Conservation (phyloP, 305 asterid species). For the Ajuga reptans region DNA sequence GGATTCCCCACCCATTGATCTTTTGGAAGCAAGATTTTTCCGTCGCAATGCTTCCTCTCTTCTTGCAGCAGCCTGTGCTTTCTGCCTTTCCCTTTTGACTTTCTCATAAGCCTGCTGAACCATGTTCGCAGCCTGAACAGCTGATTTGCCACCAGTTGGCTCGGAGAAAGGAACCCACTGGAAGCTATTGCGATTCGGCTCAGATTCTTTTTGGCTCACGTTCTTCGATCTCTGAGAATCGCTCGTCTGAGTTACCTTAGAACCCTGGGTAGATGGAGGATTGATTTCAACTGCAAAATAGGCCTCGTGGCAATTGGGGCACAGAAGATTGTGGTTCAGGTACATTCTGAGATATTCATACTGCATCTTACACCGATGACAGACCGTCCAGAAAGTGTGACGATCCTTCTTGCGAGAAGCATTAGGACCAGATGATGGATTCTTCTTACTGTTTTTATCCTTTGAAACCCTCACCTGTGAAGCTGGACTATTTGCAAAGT, state of each 20-base stretch:
- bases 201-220: constrained; percentile 23
- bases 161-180: constrained; percentile 67
- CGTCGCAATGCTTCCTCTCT: constrained; percentile 44
- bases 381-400: constrained; percentile 69
- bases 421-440: constrained; percentile 27
- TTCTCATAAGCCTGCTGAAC: constrained; percentile 70
- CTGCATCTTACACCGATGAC: constrained; percentile 72
- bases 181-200: constrained; percentile 28
- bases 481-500: constrained; percentile 40
- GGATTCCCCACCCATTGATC: constrained; percentile 34
- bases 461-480: constrained; percentile 35
- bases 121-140: constrained; percentile 63
- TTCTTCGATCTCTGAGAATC: constrained; percentile 23
- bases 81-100: constrained; percentile 68
- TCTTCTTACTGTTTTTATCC: constrained; percentile 32
- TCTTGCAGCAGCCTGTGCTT: constrained; percentile 60
- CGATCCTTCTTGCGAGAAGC: constrained; percentile 40
- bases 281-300: constrained; percentile 62
- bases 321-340: constrained; percentile 64
- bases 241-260: constrained; percentile 25
- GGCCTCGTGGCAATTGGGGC: constrained; percentile 79
- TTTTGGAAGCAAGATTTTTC: constrained; percentile 42
- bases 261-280: constrained; percentile 41
- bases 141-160: constrained; percentile 42
- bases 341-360: constrained; percentile 72